phyloP scores from a whole-genome alignment of 1,284 basidiomycete species.

The Cryptococcus sp. region DNA sequence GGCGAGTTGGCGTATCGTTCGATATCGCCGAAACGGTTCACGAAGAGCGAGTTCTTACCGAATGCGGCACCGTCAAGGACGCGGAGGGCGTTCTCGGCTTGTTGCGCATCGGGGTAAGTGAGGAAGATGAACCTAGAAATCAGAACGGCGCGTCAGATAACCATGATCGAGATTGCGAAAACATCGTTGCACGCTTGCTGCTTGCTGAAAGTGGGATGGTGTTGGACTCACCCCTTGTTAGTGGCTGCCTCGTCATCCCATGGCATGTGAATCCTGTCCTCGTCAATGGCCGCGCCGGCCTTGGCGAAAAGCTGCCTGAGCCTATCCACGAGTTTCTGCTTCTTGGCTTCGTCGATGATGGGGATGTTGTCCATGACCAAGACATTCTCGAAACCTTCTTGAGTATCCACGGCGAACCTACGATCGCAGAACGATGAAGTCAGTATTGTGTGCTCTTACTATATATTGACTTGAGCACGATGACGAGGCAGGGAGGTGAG shows the following conservation, averaged over 20 bases:
- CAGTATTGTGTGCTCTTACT: background rate
- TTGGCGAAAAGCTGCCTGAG: constrained; percentile 79
- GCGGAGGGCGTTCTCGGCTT: constrained; percentile 77
- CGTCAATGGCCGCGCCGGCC: constrained; percentile 74
- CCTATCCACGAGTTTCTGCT: constrained; percentile 73
- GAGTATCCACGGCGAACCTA: constrained; percentile 74
- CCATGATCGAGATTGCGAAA: background rate
- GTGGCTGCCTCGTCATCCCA: constrained; percentile 77
- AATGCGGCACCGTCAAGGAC: constrained; percentile 85
- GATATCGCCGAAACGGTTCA: constrained; percentile 92
- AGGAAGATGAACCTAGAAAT: constrained; percentile 77
- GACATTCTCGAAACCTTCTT: constrained; percentile 82
- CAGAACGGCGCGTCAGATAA: background rate
- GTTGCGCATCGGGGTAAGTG: constrained; percentile 77
- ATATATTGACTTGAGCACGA: background rate
- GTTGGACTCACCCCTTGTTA: constrained; percentile 74
- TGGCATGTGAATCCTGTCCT: constrained; percentile 76
- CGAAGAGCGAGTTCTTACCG: constrained; percentile 83
- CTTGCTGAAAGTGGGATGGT: no score
- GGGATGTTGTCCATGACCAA: constrained; percentile 85
- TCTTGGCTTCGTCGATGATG: constrained; percentile 77
- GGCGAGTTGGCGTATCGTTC: constrained; percentile 80
- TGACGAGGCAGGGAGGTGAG: background rate
- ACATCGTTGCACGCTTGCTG: no score
- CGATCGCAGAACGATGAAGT: constrained; percentile 6